phyloP scores from a whole-genome alignment of 371 early-diverging fungal species.

The Mucor velutinosus region DNA sequence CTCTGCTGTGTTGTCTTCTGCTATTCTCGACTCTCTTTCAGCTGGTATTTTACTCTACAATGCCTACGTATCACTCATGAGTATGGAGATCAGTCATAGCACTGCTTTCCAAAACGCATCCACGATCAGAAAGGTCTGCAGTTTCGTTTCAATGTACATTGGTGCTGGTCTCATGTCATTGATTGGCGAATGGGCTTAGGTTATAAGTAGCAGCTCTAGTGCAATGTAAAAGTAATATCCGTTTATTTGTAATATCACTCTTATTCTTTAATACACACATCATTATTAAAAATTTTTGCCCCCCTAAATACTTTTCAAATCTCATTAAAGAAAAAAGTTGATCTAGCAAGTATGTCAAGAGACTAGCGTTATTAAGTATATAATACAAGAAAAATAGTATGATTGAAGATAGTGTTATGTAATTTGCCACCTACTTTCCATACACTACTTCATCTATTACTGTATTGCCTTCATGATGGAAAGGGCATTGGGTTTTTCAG shows the following conservation, averaged over 20 bases:
- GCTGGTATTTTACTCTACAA: conserved; percentile 62
- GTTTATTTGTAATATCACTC: not conserved
- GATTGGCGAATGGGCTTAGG: conserved; percentile 71
- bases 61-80: conserved; percentile 48
- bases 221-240: not conserved
- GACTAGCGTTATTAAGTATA: no score
- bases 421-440: no score
- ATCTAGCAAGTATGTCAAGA: no score
- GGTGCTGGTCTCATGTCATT: conserved; percentile 73
- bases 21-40: conserved; percentile 54
- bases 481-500: no score
- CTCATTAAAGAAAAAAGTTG: no score
- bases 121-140: conserved; percentile 17
- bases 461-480: no score
- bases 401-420: no score
- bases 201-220: not conserved
- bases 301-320: no score
- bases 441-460: no score
- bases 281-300: no score
- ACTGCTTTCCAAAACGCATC: conserved; percentile 17
- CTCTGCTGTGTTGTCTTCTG: conserved; percentile 42
- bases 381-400: no score
- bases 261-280: not conserved
- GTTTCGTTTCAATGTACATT: conserved; percentile 44
- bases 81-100: conserved; percentile 40